Conservation (phyloP, 1,284 basidiomycete species). For the Crocinoboletus sp. region DNA sequence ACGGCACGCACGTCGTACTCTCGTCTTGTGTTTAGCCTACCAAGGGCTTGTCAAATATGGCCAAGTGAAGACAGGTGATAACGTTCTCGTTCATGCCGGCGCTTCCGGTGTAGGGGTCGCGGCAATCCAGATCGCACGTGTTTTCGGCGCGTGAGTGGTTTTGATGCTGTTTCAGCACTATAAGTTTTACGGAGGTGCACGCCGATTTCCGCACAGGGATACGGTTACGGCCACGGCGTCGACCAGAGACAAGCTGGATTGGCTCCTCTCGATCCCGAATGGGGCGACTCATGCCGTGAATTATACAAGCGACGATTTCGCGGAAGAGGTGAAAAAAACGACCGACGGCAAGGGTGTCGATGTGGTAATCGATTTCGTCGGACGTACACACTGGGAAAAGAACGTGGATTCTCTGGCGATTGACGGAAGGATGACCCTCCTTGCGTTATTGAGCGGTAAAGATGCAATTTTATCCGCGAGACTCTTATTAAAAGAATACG, state of each 20-base stretch:
- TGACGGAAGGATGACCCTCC: conserved; percentile 76
- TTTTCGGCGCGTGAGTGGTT: conserved; percentile 64
- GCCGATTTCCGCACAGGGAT: conserved; percentile 39
- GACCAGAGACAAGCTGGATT: conserved; percentile 78
- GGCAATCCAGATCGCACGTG: conserved; percentile 84
- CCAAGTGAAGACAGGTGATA: conserved; percentile 64
- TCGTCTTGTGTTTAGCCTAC: conserved; percentile 51
- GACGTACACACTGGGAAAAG: conserved; percentile 76
- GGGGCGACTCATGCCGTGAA: conserved; percentile 77
- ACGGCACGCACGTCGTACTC: not conserved
- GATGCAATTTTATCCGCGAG: conserved; percentile 19
- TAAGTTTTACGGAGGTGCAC: too few relatives aligned
- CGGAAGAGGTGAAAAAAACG: conserved; percentile 57
- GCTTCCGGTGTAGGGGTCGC: conserved; percentile 90
- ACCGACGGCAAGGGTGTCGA: conserved; percentile 70
- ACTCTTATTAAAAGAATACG: conserved; percentile 20
- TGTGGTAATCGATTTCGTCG: conserved; percentile 88
- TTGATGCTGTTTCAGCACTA: conserved; percentile 5
- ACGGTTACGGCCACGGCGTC: conserved; percentile 85
- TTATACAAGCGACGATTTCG: conserved; percentile 83
- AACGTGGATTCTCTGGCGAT: conserved; percentile 76
- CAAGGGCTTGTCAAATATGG: conserved; percentile 76
- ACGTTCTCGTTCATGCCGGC: conserved; percentile 86
- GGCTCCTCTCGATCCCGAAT: conserved; percentile 60
- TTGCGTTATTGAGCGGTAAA: conserved; percentile 69